Evolutionary conservation across 164 flowering plant genomes (phyloP).

Genomic region (Platanus orientalis): DNA sequence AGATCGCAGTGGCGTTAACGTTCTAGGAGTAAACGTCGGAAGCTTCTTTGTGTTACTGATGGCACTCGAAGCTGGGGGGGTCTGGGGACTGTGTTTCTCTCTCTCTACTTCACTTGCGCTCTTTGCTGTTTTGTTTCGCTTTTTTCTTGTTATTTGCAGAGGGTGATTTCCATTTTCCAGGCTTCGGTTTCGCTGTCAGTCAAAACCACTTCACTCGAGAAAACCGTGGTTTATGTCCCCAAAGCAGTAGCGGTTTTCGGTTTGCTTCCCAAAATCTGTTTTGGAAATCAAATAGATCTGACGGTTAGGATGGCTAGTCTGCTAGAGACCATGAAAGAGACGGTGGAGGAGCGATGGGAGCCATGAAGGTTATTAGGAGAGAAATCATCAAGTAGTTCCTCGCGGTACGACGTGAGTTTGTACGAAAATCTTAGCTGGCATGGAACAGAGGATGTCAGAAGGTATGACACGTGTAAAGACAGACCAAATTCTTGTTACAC

Average conservation of each 20-base stretch:
- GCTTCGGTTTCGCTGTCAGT: constrained; percentile 39
- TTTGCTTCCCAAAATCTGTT: too few species aligned
- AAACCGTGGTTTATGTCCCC: constrained; percentile 34
- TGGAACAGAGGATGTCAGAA: not conserved
- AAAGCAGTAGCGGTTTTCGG: constrained; percentile 15
- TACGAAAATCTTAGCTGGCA: not conserved
- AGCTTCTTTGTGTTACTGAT: constrained; percentile 19
- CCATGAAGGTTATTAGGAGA: not conserved
- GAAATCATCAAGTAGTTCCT: not conserved
- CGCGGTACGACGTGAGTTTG: not conserved
- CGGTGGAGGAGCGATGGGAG: not conserved
- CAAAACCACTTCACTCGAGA: constrained; percentile 45
- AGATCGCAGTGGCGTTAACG: too few species aligned
- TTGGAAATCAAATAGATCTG: too few species aligned
- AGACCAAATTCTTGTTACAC: not conserved
- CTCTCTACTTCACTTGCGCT: not conserved
- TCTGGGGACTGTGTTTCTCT: not conserved
- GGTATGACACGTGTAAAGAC: not conserved
- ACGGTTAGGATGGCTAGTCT: not conserved
- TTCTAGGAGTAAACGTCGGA: constrained; percentile 23
- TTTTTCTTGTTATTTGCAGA: constrained; percentile 12
- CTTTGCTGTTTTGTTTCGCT: constrained; percentile 4
- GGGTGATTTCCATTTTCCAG: constrained; percentile 20
- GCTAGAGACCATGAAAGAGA: not conserved
- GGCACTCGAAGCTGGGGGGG: too few species aligned